Conservation (phyloP, 1,284 basidiomycete genomes). For the Naganishia liquefaciens region DNA sequence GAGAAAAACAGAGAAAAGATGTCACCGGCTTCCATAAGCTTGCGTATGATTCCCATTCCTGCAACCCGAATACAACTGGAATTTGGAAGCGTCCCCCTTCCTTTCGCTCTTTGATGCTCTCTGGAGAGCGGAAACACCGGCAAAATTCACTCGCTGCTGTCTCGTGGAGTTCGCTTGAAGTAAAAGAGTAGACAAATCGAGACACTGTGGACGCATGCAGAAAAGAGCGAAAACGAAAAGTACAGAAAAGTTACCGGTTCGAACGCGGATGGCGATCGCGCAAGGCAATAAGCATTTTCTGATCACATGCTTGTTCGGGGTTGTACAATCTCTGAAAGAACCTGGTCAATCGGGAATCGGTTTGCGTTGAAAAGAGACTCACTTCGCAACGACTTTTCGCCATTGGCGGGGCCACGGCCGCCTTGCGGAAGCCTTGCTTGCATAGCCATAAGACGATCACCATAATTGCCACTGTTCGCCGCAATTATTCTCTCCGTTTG, state of each 20-base stretch:
- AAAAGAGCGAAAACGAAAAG: not conserved
- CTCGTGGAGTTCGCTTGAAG: no score
- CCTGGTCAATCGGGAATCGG: not conserved
- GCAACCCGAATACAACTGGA: no score
- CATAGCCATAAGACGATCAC: constrained; percentile 23
- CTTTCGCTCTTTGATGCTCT: no score
- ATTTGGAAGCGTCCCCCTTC: no score
- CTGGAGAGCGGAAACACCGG: no score
- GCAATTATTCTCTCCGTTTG: not conserved
- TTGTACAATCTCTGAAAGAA: constrained; percentile 1
- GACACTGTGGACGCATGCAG: not conserved
- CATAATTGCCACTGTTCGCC: constrained; percentile 11
- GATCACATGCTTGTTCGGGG: constrained; percentile 22
- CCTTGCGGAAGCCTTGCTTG: constrained; percentile 1
- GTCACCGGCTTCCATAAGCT: no score
- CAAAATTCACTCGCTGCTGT: no score
- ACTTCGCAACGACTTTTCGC: constrained; percentile 13
- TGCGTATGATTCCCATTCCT: no score
- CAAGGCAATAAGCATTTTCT: not conserved
- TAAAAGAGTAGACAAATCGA: no score
- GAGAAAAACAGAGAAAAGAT: no score
- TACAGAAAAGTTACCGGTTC: not conserved
- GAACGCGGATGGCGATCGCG: not conserved
- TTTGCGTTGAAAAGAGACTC: not conserved
- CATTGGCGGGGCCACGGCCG: not conserved